These are phyloP conservation scores for Pyrenophora teres DNA, from an alignment of 2,329 filamentous ascomycete genomes.

Conservation along the genomic window DNA sequence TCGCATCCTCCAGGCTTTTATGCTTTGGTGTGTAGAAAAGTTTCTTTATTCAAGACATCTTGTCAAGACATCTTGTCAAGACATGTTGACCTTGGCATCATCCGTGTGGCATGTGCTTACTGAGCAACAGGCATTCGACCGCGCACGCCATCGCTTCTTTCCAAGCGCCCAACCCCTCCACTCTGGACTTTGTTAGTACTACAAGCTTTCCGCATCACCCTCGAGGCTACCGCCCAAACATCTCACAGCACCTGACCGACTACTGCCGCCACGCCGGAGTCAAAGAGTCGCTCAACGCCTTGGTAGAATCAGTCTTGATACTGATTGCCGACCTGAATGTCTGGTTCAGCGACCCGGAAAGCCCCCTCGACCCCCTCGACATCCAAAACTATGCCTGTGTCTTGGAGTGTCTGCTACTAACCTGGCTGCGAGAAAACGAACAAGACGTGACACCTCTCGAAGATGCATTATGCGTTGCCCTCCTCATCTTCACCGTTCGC, in stretches of 20 bases:
- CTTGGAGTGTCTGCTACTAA: conserved; percentile 39
- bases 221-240: conserved; percentile 33
- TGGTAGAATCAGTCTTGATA: conserved; percentile 37
- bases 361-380: conserved; percentile 41
- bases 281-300: conserved; percentile 31
- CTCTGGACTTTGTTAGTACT: conserved; percentile 35
- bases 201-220: conserved; percentile 37
- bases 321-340: conserved; percentile 45
- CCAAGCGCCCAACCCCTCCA: conserved; percentile 39
- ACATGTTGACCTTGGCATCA: conserved; percentile 19
- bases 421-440: conserved; percentile 39
- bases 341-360: conserved; percentile 38
- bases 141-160: conserved; percentile 46
- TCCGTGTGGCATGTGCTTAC: conserved; percentile 43
- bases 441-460: conserved; percentile 36
- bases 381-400: conserved; percentile 46
- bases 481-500: conserved; percentile 45
- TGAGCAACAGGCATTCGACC: conserved; percentile 48
- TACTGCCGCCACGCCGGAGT: conserved; percentile 39
- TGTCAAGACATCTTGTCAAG: conserved; percentile 1
- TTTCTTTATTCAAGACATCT: background rate
- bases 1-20: conserved; percentile 48
- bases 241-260: conserved; percentile 37
- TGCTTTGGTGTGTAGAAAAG: conserved; percentile 45
- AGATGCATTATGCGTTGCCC: conserved; percentile 42